Conservation (phyloP, 2,329 filamentous ascomycete species). For the Diaporthe amygdali region DNA sequence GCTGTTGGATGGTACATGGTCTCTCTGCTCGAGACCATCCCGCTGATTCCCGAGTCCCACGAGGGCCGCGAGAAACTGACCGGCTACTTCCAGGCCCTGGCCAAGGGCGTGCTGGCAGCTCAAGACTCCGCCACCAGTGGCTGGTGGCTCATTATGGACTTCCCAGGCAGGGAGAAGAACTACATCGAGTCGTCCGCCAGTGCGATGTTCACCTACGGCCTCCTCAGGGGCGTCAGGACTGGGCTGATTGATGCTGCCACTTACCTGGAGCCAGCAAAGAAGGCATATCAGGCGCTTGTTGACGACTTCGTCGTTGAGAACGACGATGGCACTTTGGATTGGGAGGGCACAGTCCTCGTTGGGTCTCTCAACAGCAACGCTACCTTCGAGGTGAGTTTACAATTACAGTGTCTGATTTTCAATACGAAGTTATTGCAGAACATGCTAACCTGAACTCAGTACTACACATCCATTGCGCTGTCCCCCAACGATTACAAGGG, state of each 20-base stretch:
- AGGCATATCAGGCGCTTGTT: constrained; percentile 44
- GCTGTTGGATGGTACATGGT: constrained; percentile 59
- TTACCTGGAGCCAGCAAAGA: constrained; percentile 36
- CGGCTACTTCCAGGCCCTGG: constrained; percentile 11
- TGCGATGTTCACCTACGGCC: constrained; percentile 48
- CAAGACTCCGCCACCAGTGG: constrained; percentile 19
- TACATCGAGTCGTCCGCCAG: constrained; percentile 52
- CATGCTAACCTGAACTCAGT: constrained; percentile 29
- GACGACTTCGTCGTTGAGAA: constrained; percentile 46
- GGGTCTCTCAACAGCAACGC: constrained; percentile 51
- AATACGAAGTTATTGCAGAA: background rate
- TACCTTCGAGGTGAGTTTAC: constrained; percentile 46
- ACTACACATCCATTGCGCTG: constrained; percentile 41
- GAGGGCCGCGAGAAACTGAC: constrained; percentile 2
- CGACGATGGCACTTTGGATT: constrained; percentile 48
- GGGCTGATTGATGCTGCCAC: constrained; percentile 33
- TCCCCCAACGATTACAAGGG: constrained; percentile 37
- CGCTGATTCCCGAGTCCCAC: constrained; percentile 16
- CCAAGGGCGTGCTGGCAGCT: constrained; percentile 14
- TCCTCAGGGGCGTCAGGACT: constrained; percentile 43
- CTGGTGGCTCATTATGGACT: constrained; percentile 46
- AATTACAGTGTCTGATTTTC: background rate
- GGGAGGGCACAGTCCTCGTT: constrained; percentile 52
- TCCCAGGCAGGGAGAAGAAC: constrained; percentile 44
- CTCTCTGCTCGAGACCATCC: constrained; percentile 23